Percentiles rank a stretch among this genome's conserved stretches.
phyloP scores from a whole-genome alignment of 805 yeast species.

The Barnettozyma sucrosica region DNA sequence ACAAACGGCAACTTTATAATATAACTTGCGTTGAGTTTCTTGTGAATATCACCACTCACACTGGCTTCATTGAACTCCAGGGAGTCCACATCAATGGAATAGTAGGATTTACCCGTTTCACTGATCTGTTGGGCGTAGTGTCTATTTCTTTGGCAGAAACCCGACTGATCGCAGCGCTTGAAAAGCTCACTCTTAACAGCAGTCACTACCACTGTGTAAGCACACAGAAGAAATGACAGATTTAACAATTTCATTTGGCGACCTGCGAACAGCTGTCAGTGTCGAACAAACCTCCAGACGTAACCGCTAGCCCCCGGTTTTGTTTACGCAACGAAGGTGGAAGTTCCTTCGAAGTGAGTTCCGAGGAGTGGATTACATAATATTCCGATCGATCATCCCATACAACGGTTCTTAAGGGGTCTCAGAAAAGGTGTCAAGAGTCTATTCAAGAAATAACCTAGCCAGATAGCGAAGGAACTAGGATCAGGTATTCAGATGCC shows the following conservation, averaged over 20 bases:
- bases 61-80: constrained; percentile 29
- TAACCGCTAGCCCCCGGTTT: too few relatives aligned
- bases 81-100: constrained; percentile 35
- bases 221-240: not conserved
- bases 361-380: too few relatives aligned
- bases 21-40: constrained; percentile 36
- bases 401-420: too few relatives aligned
- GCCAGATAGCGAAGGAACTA: too few relatives aligned
- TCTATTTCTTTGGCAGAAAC: constrained; percentile 79
- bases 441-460: too few relatives aligned
- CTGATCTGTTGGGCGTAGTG: constrained; percentile 43
- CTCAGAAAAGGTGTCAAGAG: too few relatives aligned
- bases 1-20: constrained; percentile 47
- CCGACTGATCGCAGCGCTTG: constrained; percentile 72
- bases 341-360: too few relatives aligned
- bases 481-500: too few relatives aligned
- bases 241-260: not conserved
- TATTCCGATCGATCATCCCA: too few relatives aligned
- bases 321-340: too few relatives aligned
- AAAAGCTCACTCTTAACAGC: constrained; percentile 64
- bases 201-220: not conserved
- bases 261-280: not conserved
- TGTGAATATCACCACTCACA: constrained; percentile 43
- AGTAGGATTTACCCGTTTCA: constrained; percentile 30
- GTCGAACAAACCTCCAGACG: not conserved